Evolutionary conservation across 2,329 filamentous ascomycete species (phyloP).

Genomic region (Xylaria multiplex): DNA sequence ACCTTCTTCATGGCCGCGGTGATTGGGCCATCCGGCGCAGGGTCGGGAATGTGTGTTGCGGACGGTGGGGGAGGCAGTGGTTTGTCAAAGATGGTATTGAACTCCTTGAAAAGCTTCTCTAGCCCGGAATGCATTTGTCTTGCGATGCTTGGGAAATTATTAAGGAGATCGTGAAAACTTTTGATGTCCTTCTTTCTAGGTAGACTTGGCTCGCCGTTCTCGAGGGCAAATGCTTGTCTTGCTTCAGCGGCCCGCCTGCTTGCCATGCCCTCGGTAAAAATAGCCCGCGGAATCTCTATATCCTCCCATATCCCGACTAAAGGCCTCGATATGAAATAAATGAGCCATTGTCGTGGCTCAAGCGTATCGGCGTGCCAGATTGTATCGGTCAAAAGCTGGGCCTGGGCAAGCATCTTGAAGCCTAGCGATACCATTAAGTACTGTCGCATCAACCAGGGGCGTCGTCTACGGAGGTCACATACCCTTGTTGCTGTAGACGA

Average conservation of each 20-base stretch:
- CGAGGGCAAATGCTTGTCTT: slow-evolving; percentile 51
- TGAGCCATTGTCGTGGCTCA: slow-evolving; percentile 91
- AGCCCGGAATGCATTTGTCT: slow-evolving; percentile 94
- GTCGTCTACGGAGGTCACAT: slow-evolving; percentile 40
- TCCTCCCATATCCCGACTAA: slow-evolving; percentile 86
- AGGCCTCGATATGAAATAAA: slow-evolving; percentile 94
- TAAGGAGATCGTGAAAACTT: slow-evolving; percentile 88
- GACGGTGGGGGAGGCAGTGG: slow-evolving; percentile 81
- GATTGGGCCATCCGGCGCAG: slow-evolving; percentile 66
- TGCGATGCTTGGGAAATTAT: slow-evolving; percentile 93
- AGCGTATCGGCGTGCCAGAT: slow-evolving; percentile 91
- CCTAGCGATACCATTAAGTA: slow-evolving; percentile 60
- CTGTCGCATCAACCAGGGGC: slow-evolving; percentile 39
- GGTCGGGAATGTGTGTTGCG: slow-evolving; percentile 67
- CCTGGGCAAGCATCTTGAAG: slow-evolving; percentile 91
- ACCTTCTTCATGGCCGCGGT: slow-evolving; percentile 64
- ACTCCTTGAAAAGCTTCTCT: slow-evolving; percentile 89
- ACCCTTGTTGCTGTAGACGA: slow-evolving; percentile 97
- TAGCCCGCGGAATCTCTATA: slow-evolving; percentile 74
- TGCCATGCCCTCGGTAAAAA: slow-evolving; percentile 60
- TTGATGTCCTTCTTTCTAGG: slow-evolving; percentile 89
- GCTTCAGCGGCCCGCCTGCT: slow-evolving; percentile 52
- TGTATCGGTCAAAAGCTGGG: slow-evolving; percentile 82
- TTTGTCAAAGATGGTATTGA: slow-evolving; percentile 84
- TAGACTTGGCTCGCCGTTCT: slow-evolving; percentile 57